These are phyloP conservation scores for Leccinum arenicola DNA, from an alignment of 768 basidiomycete genomes.

Conservation along the genomic window DNA sequence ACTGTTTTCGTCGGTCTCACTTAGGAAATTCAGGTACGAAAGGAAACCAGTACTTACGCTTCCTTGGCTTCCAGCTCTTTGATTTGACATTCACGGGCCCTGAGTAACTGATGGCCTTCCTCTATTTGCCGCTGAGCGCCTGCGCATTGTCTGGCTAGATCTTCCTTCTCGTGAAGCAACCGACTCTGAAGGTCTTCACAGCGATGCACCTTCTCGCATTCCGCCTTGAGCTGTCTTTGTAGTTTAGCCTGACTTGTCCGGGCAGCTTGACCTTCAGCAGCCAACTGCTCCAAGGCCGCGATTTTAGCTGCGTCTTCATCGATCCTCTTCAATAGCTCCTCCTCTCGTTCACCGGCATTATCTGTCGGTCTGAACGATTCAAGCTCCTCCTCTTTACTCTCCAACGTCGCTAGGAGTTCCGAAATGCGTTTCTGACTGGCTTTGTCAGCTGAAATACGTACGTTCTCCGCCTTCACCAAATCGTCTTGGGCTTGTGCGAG, in stretches of 20 bases:
- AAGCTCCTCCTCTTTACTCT: constrained; percentile 62
- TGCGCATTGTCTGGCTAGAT: constrained; percentile 43
- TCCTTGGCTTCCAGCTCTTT: constrained; percentile 22
- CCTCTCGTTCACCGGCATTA: constrained; percentile 49
- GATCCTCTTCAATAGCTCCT: constrained; percentile 59
- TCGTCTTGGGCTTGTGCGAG: constrained; percentile 48
- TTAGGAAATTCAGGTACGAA: neutral
- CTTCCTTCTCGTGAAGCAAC: constrained; percentile 55
- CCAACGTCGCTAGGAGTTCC: constrained; percentile 42
- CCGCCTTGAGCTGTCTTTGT: constrained; percentile 39
- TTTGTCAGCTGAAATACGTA: constrained; percentile 53
- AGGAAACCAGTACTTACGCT: constrained; percentile 22
- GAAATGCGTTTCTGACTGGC: constrained; percentile 42
- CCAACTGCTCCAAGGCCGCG: constrained; percentile 48
- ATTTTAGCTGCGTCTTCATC: constrained; percentile 75
- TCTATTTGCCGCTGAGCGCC: constrained; percentile 34
- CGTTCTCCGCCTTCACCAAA: constrained; percentile 53
- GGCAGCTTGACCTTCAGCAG: constrained; percentile 39
- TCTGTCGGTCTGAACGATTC: constrained; percentile 40
- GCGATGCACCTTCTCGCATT: constrained; percentile 38
- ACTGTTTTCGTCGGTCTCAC: constrained; percentile 10
- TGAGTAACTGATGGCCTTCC: constrained; percentile 19
- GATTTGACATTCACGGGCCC: constrained; percentile 24
- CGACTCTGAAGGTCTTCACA: constrained; percentile 43
- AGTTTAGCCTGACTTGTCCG: constrained; percentile 33